Percentiles rank a stretch among this genome's conserved stretches.
These are phyloP conservation scores for Globisporangium camurandrum DNA, from an alignment of 352 stramenopile species.

Conservation along the genomic window DNA sequence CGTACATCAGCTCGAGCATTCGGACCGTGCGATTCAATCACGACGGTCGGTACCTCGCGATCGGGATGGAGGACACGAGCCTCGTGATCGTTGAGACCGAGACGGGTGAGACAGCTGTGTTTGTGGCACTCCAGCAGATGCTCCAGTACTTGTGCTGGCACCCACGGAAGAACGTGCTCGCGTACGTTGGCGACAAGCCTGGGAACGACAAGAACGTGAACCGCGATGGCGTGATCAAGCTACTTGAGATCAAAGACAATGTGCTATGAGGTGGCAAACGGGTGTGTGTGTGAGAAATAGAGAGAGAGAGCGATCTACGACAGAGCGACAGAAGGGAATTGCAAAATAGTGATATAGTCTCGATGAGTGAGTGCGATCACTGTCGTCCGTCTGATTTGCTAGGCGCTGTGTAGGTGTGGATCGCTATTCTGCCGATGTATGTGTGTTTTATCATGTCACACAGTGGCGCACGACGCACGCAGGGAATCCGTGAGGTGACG, in stretches of 20 bases:
- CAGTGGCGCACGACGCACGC: not conserved
- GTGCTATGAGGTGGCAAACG: constrained; percentile 4
- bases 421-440: too few species aligned
- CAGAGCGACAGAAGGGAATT: not conserved
- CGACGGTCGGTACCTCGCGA: constrained; percentile 62
- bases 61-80: constrained; percentile 70
- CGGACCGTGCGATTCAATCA: constrained; percentile 73
- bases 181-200: constrained; percentile 77
- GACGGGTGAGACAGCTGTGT: constrained; percentile 48
- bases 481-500: constrained; percentile 29
- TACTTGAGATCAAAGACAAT: constrained; percentile 60
- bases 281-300: not conserved
- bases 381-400: not conserved
- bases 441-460: too few species aligned
- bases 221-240: constrained; percentile 79
- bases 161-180: constrained; percentile 70
- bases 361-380: not conserved
- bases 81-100: constrained; percentile 59
- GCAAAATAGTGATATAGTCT: not conserved
- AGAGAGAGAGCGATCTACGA: constrained; percentile 1
- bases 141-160: constrained; percentile 82
- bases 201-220: constrained; percentile 75
- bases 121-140: constrained; percentile 57
- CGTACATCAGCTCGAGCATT: constrained; percentile 50
- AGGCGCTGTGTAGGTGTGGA: too few species aligned